A percentile compares a stretch with the other conserved stretches of the same genome.
These are phyloP conservation scores for Pholiota conissans DNA, from an alignment of 768 basidiomycete species.

Conservation along the genomic window DNA sequence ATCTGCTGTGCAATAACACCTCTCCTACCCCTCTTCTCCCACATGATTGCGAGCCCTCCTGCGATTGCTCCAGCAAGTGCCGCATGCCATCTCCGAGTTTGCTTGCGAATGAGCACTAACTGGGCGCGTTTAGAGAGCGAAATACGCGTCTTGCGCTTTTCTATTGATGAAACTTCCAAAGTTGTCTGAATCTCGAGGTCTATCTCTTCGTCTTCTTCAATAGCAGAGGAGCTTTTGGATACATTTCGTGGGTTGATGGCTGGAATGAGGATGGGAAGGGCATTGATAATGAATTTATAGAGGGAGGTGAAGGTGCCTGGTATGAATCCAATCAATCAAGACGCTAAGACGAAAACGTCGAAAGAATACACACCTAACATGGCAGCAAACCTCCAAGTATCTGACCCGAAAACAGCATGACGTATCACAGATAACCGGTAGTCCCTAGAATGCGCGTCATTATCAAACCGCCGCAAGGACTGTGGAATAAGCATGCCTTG, in stretches of 20 bases:
- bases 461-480: not conserved
- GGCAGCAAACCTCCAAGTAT: conserved; percentile 81
- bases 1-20: conserved; percentile 80
- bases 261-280: conserved; percentile 71
- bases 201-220: conserved; percentile 29
- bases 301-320: conserved; percentile 73
- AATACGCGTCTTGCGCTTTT: conserved; percentile 47
- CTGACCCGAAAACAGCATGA: conserved; percentile 81
- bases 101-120: conserved; percentile 61
- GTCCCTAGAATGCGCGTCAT: conserved; percentile 39
- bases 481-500: conserved; percentile 48
- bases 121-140: conserved; percentile 67
- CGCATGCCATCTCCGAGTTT: conserved; percentile 76
- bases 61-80: conserved; percentile 76
- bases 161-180: conserved; percentile 26
- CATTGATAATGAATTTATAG: conserved; percentile 80
- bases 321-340: not conserved
- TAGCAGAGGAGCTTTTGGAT: conserved; percentile 23
- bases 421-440: conserved; percentile 66
- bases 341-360: not conserved
- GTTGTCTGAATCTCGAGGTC: conserved; percentile 25
- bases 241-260: conserved; percentile 29
- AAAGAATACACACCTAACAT: conserved; percentile 69
- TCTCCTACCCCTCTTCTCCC: conserved; percentile 69
- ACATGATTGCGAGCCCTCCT: conserved; percentile 71